Percentiles rank a stretch among this genome's conserved stretches.
These are phyloP conservation scores for Hypomyces perniciosus DNA, from an alignment of 2,329 filamentous ascomycete genomes.

Conservation along the genomic window DNA sequence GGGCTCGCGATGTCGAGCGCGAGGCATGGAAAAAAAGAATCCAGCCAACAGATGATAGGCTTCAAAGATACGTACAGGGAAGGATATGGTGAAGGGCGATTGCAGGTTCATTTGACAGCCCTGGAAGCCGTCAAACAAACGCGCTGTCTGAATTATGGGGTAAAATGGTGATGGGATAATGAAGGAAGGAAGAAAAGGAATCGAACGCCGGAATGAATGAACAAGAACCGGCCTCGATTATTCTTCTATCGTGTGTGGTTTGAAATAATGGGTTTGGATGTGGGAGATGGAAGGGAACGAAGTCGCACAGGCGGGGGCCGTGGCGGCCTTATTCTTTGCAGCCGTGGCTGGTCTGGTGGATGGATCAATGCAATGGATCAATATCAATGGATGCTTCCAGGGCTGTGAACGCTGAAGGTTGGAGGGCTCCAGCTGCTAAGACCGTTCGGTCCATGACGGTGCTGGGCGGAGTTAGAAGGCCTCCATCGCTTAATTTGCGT, in stretches of 20 bases:
- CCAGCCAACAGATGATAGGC: neutral
- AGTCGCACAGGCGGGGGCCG: conserved; percentile 17
- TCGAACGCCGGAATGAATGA: conserved; percentile 13
- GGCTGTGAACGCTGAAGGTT: neutral
- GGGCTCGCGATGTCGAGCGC: neutral
- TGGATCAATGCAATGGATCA: too few species aligned
- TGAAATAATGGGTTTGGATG: conserved; percentile 4
- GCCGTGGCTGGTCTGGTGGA: neutral
- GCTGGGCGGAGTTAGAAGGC: too few species aligned
- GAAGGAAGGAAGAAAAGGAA: conserved; percentile 12
- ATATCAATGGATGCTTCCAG: neutral
- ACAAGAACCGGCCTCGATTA: conserved; percentile 17
- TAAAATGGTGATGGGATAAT: neutral
- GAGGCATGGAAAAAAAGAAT: neutral
- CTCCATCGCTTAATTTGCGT: neutral
- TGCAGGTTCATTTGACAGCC: conserved; percentile 99
- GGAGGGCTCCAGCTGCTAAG: neutral
- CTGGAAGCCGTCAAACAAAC: conserved; percentile 78
- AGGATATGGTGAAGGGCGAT: conserved; percentile 52
- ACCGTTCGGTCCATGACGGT: too few species aligned
- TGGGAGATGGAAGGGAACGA: conserved; percentile 16
- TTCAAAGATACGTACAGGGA: conserved; percentile 49
- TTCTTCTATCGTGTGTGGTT: conserved; percentile 10
- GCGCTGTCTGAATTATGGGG: conserved; percentile 49
- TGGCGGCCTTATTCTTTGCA: conserved; percentile 24